Percentiles rank a stretch among this genome's conserved stretches.
phyloP scores from a whole-genome alignment of 1,139 yeast species.

The Geotrichum siamense region DNA sequence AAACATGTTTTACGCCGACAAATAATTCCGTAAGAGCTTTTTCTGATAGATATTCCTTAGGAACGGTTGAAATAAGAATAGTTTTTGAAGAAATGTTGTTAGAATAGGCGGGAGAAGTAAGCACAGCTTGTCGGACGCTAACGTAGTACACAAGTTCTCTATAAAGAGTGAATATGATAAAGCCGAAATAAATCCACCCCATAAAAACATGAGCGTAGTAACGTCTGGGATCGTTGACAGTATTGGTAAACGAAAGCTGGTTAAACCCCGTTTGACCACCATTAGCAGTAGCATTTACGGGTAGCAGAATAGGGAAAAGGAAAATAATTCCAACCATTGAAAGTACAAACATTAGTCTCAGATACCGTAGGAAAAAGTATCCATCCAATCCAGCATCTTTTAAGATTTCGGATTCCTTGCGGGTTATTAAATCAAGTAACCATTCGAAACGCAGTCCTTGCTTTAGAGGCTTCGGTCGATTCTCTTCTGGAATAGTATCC shows the following conservation, averaged over 20 bases:
- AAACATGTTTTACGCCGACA: slow-evolving; percentile 65
- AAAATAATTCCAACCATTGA: slow-evolving; percentile 58
- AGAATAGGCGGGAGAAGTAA: slow-evolving; percentile 75
- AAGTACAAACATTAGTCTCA: slow-evolving; percentile 54
- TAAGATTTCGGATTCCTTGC: slow-evolving; percentile 61
- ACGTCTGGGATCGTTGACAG: slow-evolving; percentile 49
- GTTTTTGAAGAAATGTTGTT: slow-evolving; percentile 68
- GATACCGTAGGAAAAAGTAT: slow-evolving; percentile 75
- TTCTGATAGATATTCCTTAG: slow-evolving; percentile 56
- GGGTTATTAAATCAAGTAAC: slow-evolving; percentile 36
- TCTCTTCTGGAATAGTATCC: slow-evolving; percentile 39
- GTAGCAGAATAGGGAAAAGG: slow-evolving; percentile 72
- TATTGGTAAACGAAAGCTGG: slow-evolving; percentile 67
- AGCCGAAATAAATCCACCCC: slow-evolving; percentile 72
- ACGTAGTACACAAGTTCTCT: slow-evolving; percentile 77
- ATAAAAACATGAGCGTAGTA: slow-evolving; percentile 83
- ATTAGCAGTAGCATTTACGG: slow-evolving; percentile 76
- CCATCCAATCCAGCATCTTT: slow-evolving; percentile 86
- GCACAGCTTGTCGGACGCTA: slow-evolving; percentile 71
- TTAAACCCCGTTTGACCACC: slow-evolving; percentile 58
- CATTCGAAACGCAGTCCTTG: slow-evolving; percentile 31
- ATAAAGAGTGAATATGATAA: slow-evolving; percentile 61
- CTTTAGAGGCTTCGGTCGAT: slow-evolving; percentile 33
- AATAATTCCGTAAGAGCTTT: slow-evolving; percentile 53
- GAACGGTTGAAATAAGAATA: slow-evolving; percentile 73